Conservation (phyloP, 23 red algal genomes). For the Cyanidium caldarium region DNA sequence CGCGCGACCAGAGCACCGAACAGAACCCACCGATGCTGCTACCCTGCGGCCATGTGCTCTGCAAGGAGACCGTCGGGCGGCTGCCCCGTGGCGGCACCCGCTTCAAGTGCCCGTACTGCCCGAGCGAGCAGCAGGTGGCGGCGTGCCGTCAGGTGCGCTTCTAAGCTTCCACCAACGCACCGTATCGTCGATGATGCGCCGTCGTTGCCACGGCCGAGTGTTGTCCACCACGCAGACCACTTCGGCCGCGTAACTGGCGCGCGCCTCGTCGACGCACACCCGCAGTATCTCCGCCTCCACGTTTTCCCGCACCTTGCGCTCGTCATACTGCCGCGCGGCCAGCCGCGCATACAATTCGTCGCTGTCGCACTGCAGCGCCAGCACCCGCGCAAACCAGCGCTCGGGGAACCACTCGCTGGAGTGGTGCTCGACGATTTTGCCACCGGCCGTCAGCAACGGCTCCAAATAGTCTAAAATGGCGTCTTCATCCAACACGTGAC, state of each 20-base stretch:
- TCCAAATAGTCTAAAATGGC: slow-evolving; percentile 43
- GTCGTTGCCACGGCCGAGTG: not conserved
- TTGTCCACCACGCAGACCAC: not conserved
- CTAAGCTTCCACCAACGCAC: slow-evolving; percentile 1
- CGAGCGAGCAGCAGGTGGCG: slow-evolving; percentile 44
- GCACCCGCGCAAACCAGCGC: slow-evolving; percentile 51
- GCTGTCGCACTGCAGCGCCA: slow-evolving; percentile 26
- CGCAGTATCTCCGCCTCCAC: slow-evolving; percentile 73
- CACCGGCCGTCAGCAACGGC: slow-evolving; percentile 23
- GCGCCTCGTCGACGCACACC: slow-evolving; percentile 52
- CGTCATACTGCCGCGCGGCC: slow-evolving; percentile 38
- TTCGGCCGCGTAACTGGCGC: not conserved
- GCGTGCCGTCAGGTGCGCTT: slow-evolving; percentile 38
- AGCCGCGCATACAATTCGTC: slow-evolving; percentile 55
- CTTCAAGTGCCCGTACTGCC: slow-evolving; percentile 86
- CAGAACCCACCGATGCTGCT: slow-evolving; percentile 53
- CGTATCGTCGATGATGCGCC: not conserved
- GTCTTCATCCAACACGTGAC: slow-evolving; percentile 41
- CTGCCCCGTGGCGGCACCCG: slow-evolving; percentile 40
- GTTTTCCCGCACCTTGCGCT: slow-evolving; percentile 41
- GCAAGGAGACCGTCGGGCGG: slow-evolving; percentile 37
- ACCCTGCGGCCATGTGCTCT: slow-evolving; percentile 66
- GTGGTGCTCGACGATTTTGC: slow-evolving; percentile 48
- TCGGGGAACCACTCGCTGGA: slow-evolving; percentile 60
- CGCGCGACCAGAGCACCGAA: slow-evolving; percentile 38